Percentiles rank a stretch among this genome's conserved stretches.
Conservation (phyloP, 208 protist species). For the Wallacemonas sp. region DNA sequence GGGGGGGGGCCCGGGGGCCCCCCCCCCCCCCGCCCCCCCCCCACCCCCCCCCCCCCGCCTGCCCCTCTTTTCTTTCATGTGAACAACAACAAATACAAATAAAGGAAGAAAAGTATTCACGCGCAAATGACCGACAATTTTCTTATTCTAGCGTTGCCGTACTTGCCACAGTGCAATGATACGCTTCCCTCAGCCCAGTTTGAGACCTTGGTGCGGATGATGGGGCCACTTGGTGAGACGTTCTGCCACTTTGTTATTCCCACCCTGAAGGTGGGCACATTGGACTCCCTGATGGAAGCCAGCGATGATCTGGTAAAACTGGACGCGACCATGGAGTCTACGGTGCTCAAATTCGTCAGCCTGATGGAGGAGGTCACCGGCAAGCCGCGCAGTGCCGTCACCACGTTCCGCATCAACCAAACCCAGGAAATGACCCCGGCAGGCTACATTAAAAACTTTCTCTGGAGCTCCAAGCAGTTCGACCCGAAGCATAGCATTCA, state of each 20-base stretch:
- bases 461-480: conserved; percentile 84
- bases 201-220: conserved; percentile 60
- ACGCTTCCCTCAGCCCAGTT: conserved; percentile 71
- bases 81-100: neutral
- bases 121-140: conserved; percentile 79
- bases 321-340: conserved; percentile 72
- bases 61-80: neutral
- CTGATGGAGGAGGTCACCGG: conserved; percentile 84
- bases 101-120: neutral
- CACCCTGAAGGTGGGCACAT: conserved; percentile 77
- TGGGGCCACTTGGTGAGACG: conserved; percentile 63
- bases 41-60: neutral
- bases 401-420: conserved; percentile 84
- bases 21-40: neutral
- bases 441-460: conserved; percentile 86
- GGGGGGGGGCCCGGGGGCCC: neutral
- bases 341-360: conserved; percentile 73
- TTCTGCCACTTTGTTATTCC: conserved; percentile 85
- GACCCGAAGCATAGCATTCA: conserved; percentile 82
- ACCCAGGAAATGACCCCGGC: conserved; percentile 83
- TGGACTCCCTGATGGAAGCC: conserved; percentile 89
- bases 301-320: conserved; percentile 89
- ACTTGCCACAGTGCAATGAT: conserved; percentile 63
- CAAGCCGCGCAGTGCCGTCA: conserved; percentile 72
- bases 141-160: conserved; percentile 78